Conservation (phyloP, 768 basidiomycete species). For the Psilocybe cyanescens region DNA sequence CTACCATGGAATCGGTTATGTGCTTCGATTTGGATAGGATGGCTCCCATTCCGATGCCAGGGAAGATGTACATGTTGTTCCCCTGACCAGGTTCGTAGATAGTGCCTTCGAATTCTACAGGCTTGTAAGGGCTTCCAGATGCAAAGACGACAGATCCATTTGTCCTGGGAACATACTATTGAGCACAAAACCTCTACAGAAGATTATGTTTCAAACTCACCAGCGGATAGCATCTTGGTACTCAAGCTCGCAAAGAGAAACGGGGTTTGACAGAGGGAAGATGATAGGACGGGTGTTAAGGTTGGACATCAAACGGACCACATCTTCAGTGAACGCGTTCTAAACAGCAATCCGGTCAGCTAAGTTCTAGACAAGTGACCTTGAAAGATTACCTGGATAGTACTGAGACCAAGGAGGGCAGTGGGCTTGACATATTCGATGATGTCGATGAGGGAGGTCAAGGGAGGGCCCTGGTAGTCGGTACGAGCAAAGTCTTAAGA, state of each 20-base stretch:
- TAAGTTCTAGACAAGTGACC: neutral
- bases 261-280: constrained; percentile 81
- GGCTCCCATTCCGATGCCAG: constrained; percentile 63
- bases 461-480: constrained; percentile 66
- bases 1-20: constrained; percentile 73
- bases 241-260: constrained; percentile 62
- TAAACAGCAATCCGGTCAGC: constrained; percentile 18
- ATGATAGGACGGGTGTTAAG: constrained; percentile 76
- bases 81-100: constrained; percentile 71
- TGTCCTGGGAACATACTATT: constrained; percentile 45
- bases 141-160: constrained; percentile 72
- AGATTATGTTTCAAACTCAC: constrained; percentile 30
- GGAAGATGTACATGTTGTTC: constrained; percentile 81
- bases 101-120: constrained; percentile 50
- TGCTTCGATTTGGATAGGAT: constrained; percentile 60
- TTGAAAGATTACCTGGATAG: constrained; percentile 41
- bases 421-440: constrained; percentile 76
- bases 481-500: constrained; percentile 69
- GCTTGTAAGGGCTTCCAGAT: constrained; percentile 70
- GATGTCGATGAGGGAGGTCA: constrained; percentile 66
- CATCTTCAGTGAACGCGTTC: constrained; percentile 68
- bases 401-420: constrained; percentile 76
- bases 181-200: neutral
- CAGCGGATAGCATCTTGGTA: constrained; percentile 63
- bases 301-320: constrained; percentile 64